Conservation (phyloP, 352 stramenopile genomes). For the Pythium folliculosum region DNA sequence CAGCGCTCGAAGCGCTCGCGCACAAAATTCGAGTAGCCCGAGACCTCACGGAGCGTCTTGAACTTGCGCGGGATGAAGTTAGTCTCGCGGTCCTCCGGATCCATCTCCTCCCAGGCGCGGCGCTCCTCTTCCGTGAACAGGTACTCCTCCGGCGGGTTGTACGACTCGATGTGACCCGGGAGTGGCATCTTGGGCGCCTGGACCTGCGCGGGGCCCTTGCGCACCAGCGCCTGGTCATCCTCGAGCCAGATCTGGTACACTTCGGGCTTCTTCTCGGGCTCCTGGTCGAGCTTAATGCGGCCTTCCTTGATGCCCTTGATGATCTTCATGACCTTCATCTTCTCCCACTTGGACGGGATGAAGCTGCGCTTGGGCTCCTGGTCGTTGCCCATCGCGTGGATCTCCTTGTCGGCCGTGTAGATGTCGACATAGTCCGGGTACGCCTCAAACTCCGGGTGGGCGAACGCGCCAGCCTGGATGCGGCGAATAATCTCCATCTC, state of each 20-base stretch:
- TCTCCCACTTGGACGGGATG: constrained; percentile 97
- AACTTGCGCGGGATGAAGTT: constrained; percentile 98
- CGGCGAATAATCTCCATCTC: constrained; percentile 98
- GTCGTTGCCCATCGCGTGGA: constrained; percentile 88
- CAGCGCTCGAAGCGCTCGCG: constrained; percentile 99
- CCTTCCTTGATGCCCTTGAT: constrained; percentile 97
- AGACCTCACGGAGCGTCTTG: constrained; percentile 95
- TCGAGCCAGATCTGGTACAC: constrained; percentile 94
- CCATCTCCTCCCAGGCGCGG: constrained; percentile 94
- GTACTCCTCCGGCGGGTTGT: constrained; percentile 99
- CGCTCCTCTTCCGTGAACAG: constrained; percentile 96
- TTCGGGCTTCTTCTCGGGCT: constrained; percentile 91
- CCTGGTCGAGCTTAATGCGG: constrained; percentile 90
- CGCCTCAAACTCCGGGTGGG: constrained; percentile 91
- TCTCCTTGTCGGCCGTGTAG: constrained; percentile 87
- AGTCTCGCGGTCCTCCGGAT: constrained; percentile 94
- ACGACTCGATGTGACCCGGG: constrained; percentile 98
- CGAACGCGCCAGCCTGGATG: constrained; percentile 93
- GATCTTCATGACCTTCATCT: constrained; percentile 97
- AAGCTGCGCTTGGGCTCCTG: constrained; percentile 93
- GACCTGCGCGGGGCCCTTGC: constrained; percentile 95
- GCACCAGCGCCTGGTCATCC: constrained; percentile 84
- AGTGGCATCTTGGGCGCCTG: constrained; percentile 97
- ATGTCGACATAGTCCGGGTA: constrained; percentile 91
- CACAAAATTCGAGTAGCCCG: constrained; percentile 96